Percentiles rank a stretch among this genome's conserved stretches.
phyloP scores from a whole-genome alignment of 2,329 filamentous ascomycete genomes.

The Lachnellula hyalina region DNA sequence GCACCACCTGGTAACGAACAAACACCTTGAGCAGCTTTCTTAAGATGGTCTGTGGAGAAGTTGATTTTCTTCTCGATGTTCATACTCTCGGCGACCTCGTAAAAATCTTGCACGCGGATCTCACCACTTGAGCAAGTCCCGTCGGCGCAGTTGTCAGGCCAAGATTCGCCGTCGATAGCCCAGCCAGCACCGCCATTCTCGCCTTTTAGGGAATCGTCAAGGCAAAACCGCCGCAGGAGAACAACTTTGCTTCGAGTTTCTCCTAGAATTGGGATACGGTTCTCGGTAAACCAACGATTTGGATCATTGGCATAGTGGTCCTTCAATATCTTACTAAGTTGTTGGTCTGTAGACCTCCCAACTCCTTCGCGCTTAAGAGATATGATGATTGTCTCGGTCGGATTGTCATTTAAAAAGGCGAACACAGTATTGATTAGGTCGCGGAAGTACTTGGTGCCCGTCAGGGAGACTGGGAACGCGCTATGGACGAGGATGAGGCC shows the following conservation, averaged over 20 bases:
- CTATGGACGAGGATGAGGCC: slow-evolving; percentile 80
- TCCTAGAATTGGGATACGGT: slow-evolving; percentile 71
- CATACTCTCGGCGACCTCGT: slow-evolving; percentile 71
- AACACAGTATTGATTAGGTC: slow-evolving; percentile 67
- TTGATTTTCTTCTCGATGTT: slow-evolving; percentile 78
- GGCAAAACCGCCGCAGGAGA: slow-evolving; percentile 72
- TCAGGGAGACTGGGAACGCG: slow-evolving; percentile 81
- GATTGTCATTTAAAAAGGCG: slow-evolving; percentile 70
- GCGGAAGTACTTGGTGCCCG: slow-evolving; percentile 72
- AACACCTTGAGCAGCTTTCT: slow-evolving; percentile 56
- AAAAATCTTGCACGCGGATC: slow-evolving; percentile 90
- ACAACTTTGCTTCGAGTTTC: slow-evolving; percentile 78
- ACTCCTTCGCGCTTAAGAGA: slow-evolving; percentile 88
- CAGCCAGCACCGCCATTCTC: slow-evolving; percentile 48
- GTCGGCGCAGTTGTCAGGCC: slow-evolving; percentile 86
- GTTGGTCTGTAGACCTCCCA: slow-evolving; percentile 71
- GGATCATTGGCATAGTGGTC: slow-evolving; percentile 60
- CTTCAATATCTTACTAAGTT: slow-evolving; percentile 69
- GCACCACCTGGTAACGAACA: slow-evolving; percentile 41
- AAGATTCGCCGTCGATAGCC: slow-evolving; percentile 58
- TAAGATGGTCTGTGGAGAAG: slow-evolving; percentile 68
- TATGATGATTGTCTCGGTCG: slow-evolving; percentile 77
- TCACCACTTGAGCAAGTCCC: slow-evolving; percentile 63
- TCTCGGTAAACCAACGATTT: slow-evolving; percentile 71
- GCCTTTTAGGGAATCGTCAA: slow-evolving; percentile 50